Conservation (phyloP, 805 yeast genomes). For the Kodamaea restingae region DNA sequence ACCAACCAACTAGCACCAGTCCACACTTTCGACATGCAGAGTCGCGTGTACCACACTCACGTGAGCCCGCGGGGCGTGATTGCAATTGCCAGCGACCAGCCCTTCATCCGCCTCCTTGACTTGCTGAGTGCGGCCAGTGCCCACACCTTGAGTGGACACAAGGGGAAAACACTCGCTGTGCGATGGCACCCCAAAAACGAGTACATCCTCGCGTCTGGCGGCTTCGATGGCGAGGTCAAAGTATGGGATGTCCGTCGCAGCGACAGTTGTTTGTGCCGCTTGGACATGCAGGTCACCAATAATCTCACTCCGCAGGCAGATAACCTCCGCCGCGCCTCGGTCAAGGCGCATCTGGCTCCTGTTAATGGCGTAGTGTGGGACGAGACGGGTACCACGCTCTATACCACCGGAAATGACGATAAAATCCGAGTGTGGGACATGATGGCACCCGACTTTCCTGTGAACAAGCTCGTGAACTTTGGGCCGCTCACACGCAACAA, state of each 20-base stretch:
- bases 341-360: constrained; percentile 70
- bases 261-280: constrained; percentile 54
- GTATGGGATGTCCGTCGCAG: constrained; percentile 84
- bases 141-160: constrained; percentile 64
- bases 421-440: constrained; percentile 77
- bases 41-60: constrained; percentile 66
- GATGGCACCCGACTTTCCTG: constrained; percentile 34
- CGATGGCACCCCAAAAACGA: constrained; percentile 72
- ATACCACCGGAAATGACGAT: constrained; percentile 77
- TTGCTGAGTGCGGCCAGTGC: constrained; percentile 68
- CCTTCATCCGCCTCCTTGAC: constrained; percentile 66
- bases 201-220: constrained; percentile 70
- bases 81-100: constrained; percentile 69
- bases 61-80: constrained; percentile 49
- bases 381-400: constrained; percentile 55
- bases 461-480: constrained; percentile 65
- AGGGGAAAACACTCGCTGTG: constrained; percentile 52
- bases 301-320: constrained; percentile 15
- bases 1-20: constrained; percentile 61
- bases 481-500: constrained; percentile 75
- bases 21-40: constrained; percentile 58
- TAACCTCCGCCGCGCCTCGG: constrained; percentile 29
- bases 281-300: constrained; percentile 54
- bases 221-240: constrained; percentile 73
- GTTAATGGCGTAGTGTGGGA: constrained; percentile 81